phyloP scores from a whole-genome alignment of 2,329 filamentous ascomycete species.

The Nemania serpens region DNA sequence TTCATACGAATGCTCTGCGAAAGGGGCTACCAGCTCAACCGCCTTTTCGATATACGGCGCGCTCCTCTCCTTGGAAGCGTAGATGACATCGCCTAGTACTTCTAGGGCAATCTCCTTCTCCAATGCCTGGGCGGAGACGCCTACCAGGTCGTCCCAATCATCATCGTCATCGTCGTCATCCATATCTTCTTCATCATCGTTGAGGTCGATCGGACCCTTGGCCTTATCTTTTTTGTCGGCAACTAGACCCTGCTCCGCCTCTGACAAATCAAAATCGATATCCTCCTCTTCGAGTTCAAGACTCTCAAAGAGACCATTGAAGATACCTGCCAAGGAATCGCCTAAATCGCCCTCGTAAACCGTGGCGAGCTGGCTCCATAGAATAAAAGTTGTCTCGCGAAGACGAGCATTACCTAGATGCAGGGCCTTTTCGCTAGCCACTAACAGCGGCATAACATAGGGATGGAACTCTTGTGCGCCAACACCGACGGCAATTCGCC shows the following conservation, averaged over 20 bases:
- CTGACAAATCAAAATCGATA: slow-evolving; percentile 67
- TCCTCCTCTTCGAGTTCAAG: slow-evolving; percentile 90
- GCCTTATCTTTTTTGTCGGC: slow-evolving; percentile 79
- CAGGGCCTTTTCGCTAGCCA: slow-evolving; percentile 88
- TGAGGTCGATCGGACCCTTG: slow-evolving; percentile 51
- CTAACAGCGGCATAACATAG: slow-evolving; percentile 89
- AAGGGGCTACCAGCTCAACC: slow-evolving; percentile 77
- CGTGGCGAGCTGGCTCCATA: slow-evolving; percentile 94
- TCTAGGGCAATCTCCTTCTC: slow-evolving; percentile 98
- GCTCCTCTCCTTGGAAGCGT: slow-evolving; percentile 63
- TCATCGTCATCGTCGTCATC: slow-evolving; percentile 74
- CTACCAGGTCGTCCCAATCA: slow-evolving; percentile 81
- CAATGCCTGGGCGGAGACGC: slow-evolving; percentile 85
- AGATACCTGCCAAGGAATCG: slow-evolving; percentile 76
- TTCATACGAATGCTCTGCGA: slow-evolving; percentile 88
- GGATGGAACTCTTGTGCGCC: slow-evolving; percentile 86
- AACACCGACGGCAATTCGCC: slow-evolving; percentile 87
- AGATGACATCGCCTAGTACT: slow-evolving; percentile 90
- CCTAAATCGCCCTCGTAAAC: slow-evolving; percentile 86
- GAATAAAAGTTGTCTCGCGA: slow-evolving; percentile 94
- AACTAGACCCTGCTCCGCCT: slow-evolving; percentile 55
- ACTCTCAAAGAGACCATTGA: slow-evolving; percentile 80
- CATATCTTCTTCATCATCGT: slow-evolving; percentile 61
- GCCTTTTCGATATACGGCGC: slow-evolving; percentile 79
- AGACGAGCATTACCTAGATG: slow-evolving; percentile 86